Conservation (phyloP, 257 asterid species). For the Dorcoceras hygrometricum region DNA sequence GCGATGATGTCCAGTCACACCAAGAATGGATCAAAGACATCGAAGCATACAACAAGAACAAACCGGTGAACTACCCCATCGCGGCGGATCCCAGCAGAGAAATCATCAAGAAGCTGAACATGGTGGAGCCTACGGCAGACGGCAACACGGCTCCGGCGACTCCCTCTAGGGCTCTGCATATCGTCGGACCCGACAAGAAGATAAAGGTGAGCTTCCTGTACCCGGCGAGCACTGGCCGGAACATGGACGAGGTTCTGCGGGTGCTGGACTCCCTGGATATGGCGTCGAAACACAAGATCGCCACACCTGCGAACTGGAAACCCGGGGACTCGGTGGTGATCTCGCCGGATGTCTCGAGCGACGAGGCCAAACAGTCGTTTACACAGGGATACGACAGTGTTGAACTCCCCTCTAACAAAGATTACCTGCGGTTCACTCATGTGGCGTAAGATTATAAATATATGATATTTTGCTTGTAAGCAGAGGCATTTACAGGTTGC, state of each 20-base stretch:
- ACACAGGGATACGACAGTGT: conserved; percentile 54
- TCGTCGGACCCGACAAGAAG: conserved; percentile 83
- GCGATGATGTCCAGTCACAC: conserved; percentile 69
- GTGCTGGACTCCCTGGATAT: conserved; percentile 57
- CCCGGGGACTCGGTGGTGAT: conserved; percentile 65
- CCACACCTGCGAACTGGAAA: conserved; percentile 87
- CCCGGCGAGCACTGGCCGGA: conserved; percentile 80
- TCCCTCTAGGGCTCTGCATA: conserved; percentile 83
- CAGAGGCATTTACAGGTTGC: no score
- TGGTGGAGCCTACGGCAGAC: conserved; percentile 86
- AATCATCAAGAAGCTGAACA: conserved; percentile 65
- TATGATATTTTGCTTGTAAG: no score
- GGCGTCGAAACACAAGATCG: conserved; percentile 59
- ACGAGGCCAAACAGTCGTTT: conserved; percentile 62
- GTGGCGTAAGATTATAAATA: no score
- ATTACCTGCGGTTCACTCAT: conserved; percentile 61
- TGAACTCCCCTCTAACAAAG: conserved; percentile 65
- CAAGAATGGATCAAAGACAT: conserved; percentile 80
- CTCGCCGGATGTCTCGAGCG: conserved; percentile 45
- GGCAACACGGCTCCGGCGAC: conserved; percentile 31
- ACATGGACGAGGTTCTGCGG: conserved; percentile 88
- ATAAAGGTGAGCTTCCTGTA: conserved; percentile 75
- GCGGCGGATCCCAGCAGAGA: conserved; percentile 62
- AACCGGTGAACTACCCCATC: conserved; percentile 67
- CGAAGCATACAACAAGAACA: conserved; percentile 60